Evolutionary conservation across 257 asterid species (phyloP), one percentile per base, ranked within the genome.

Genomic region (Datura wrightii): DNA sequence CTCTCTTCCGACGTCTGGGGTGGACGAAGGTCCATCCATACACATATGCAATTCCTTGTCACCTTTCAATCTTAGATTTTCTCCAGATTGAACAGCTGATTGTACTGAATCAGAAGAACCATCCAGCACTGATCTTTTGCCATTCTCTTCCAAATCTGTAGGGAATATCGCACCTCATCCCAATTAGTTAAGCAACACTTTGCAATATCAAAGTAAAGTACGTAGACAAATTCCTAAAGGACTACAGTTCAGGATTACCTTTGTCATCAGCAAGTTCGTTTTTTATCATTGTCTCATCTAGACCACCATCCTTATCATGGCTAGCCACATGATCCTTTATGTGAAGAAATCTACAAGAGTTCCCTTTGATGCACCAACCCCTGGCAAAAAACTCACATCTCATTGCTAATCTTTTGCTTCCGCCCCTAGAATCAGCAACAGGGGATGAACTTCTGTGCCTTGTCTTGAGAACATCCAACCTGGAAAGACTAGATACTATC

Each of bases 321-420:
- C 82, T 85, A 72, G 72, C 66, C 59, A 31, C 79, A 82, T 44
- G 60, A 81, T 85, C 90, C 80, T 79, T 93, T 78, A 87, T 65
- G 82, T 97, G 99, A 88, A 95, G 94, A 88, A 95, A 97, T 85
- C 92, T 92, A 89, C 99, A 97, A 5, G 97, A 88, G 39, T 70
- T 91, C 79, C 98, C 98, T 90, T 88, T 92, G 85, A 95, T 92
- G 89, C 99, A 97, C 98, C 98, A 97, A 53, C 99, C 99, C 88
- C 91, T 92, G 76, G 96, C 90, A 83, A 93, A 91, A 87, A 91
- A 97, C 44, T 91, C 93, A 82, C 98, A 97, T 58, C 86, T 84
- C 84, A 91, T 89, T 86, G 89, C 94, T 54, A 84, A 83, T 85
- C 93, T 89, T 91, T 95, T 95, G 83, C 85, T 91, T 48, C 79